Conservation (phyloP, 2,329 filamentous ascomycete genomes). For the Stenocarpella maydis region DNA sequence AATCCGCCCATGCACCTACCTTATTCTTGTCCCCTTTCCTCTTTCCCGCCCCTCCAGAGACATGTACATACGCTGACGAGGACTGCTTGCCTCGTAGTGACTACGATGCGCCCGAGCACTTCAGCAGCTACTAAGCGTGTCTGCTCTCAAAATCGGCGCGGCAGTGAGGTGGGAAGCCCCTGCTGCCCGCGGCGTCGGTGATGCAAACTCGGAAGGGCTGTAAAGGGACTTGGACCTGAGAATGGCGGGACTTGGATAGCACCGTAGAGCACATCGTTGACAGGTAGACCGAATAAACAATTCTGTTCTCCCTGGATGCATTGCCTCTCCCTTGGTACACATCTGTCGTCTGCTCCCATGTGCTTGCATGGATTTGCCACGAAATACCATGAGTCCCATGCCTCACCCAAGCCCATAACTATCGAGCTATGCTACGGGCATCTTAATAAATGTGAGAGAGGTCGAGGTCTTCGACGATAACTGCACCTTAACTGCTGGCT, state of each 20-base stretch:
- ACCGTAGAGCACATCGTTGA: constrained; percentile 31
- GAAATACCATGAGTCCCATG: too few relatives aligned
- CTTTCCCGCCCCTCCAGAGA: background rate
- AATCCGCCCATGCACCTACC: too few relatives aligned
- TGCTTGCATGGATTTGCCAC: background rate
- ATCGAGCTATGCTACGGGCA: too few relatives aligned
- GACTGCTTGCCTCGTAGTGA: constrained; percentile 1
- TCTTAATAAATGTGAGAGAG: too few relatives aligned
- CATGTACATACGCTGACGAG: background rate
- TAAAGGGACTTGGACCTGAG: constrained; percentile 29
- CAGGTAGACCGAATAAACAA: constrained; percentile 29
- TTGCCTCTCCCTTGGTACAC: background rate
- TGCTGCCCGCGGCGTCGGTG: constrained; percentile 15
- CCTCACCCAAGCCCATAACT: too few relatives aligned
- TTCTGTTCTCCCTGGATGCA: constrained; percentile 4
- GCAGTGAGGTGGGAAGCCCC: constrained; percentile 1
- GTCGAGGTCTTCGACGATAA: too few relatives aligned
- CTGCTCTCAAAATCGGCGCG: constrained; percentile 7
- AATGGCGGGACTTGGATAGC: constrained; percentile 31
- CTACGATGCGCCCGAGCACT: constrained; percentile 24
- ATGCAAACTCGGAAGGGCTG: constrained; percentile 23
- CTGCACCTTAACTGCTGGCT: too few relatives aligned
- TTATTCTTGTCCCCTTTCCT: background rate
- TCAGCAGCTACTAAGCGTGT: constrained; percentile 29
- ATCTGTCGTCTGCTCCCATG: background rate